Evolutionary conservation across 345 rosid species (phyloP).

Genomic region (Lepidium didymum): DNA sequence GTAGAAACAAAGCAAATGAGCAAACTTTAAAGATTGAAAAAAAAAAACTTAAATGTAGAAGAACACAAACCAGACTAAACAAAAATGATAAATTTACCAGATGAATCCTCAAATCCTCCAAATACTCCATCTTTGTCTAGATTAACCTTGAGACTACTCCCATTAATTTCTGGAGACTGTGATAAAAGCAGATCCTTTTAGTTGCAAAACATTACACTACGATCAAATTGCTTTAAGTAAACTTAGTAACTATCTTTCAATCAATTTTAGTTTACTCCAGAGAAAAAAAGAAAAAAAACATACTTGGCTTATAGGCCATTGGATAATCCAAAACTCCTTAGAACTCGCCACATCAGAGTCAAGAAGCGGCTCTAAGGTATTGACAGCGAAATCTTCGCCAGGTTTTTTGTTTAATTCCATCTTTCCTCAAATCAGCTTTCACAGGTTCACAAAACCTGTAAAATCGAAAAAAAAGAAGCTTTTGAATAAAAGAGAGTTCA

Average conservation of each 20-base stretch:
- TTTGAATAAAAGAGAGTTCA: neutral
- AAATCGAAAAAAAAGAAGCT: neutral
- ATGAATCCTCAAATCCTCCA: slow-evolving; percentile 52
- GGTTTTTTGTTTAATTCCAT: slow-evolving; percentile 38
- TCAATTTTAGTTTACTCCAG: neutral
- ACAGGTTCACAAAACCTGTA: neutral
- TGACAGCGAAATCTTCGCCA: slow-evolving; percentile 35
- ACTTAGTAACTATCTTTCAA: neutral
- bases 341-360: slow-evolving; percentile 33
- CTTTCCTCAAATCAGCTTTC: neutral
- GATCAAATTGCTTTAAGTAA: neutral
- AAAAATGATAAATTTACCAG: slow-evolving; percentile 34
- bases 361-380: slow-evolving; percentile 32
- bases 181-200: neutral
- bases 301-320: slow-evolving; percentile 62
- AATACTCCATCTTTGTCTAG: slow-evolving; percentile 42
- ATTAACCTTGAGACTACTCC: slow-evolving; percentile 40
- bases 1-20: neutral
- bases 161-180: slow-evolving; percentile 60
- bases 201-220: neutral
- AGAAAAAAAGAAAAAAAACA: neutral
- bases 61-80: neutral
- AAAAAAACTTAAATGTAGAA: neutral
- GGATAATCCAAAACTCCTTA: slow-evolving; percentile 78
- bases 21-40: too few species aligned